Percentiles rank a stretch among this genome's conserved stretches.
Evolutionary conservation across 148 eudicot species (phyloP).

Genomic region (Nepenthes gracilis): DNA sequence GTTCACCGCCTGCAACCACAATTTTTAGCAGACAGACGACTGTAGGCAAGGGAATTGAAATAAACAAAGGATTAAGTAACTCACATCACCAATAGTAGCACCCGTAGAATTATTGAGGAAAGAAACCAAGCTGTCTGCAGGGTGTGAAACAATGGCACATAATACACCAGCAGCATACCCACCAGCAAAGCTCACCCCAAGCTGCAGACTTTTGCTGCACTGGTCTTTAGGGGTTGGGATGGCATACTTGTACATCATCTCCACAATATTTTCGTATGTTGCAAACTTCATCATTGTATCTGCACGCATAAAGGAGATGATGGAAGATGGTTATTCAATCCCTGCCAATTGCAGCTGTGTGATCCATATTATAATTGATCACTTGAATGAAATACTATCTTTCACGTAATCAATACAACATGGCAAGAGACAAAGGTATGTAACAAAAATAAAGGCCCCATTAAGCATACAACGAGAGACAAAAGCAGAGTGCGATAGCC

Average conservation of each 20-base stretch:
- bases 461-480: no score
- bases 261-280: slow-evolving; percentile 60
- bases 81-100: slow-evolving; percentile 30
- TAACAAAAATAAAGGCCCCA: no score
- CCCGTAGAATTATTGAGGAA: slow-evolving; percentile 65
- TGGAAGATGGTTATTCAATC: background rate
- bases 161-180: slow-evolving; percentile 64
- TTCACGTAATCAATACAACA: no score
- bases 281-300: slow-evolving; percentile 88
- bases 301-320: slow-evolving; percentile 13
- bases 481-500: no score
- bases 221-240: slow-evolving; percentile 59
- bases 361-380: background rate
- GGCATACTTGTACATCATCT: slow-evolving; percentile 37
- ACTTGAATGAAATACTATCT: no score
- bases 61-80: background rate
- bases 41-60: background rate
- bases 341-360: background rate
- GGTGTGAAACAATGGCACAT: slow-evolving; percentile 62
- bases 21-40: background rate
- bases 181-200: slow-evolving; percentile 63
- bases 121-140: slow-evolving; percentile 72
- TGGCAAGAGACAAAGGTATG: no score
- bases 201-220: slow-evolving; percentile 54
- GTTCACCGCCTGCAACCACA: slow-evolving; percentile 47